Base-by-base conservation (phyloP, 495 filamentous ascomycete species). In the Lasiosphaeris hirsuta region DNA sequence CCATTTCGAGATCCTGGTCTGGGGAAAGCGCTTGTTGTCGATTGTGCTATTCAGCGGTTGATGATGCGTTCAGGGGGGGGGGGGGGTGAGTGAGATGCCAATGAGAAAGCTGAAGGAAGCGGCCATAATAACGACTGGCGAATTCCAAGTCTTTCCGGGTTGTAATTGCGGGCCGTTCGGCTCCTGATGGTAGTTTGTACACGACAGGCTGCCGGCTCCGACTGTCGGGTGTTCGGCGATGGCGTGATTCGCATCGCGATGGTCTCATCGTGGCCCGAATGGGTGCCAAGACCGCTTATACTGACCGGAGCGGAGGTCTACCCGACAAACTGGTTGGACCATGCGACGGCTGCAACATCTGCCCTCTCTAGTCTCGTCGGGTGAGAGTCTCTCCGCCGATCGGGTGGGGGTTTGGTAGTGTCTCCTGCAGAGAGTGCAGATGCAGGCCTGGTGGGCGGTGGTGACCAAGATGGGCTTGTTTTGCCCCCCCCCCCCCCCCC, bases 181-280 rank as follows among this genome's bases (percentile, higher is more conserved):
- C 44, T 30, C 8, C 44, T 47, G 7, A 7, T 15, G 15, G 17
- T 19, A 46, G 30, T 46, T 13, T 19, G 18, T 14, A 10, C 11
- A 15, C 9, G n/a, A 7, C 23, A 48, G 35, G 33, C 44, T 41
- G 46, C 39, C 33, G 44, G 43, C 23, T 53, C 41, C 49, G 54
- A 52, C 14, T 10, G 15, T 47, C 53, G 42, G 49, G 51, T 10
- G 43, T 40, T 49, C 13, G 59, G 19, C 46, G 59, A 64, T 62
- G 37, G 62, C 62, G 64, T 61, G 61, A 64, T 64, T 59, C 46
- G 49, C 52, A 48, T 50, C 52, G 58, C 48, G 44, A 67, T 67
- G 61, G 55, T 37, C 54, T 61, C 46, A 57, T 52, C 59, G 17
- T 5, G n/a, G 23, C 46, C 18, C 11, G 14, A 11, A 15, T 10